Evolutionary conservation across 495 filamentous ascomycete genomes (phyloP).

Genomic region (Penicillium turbatum): DNA sequence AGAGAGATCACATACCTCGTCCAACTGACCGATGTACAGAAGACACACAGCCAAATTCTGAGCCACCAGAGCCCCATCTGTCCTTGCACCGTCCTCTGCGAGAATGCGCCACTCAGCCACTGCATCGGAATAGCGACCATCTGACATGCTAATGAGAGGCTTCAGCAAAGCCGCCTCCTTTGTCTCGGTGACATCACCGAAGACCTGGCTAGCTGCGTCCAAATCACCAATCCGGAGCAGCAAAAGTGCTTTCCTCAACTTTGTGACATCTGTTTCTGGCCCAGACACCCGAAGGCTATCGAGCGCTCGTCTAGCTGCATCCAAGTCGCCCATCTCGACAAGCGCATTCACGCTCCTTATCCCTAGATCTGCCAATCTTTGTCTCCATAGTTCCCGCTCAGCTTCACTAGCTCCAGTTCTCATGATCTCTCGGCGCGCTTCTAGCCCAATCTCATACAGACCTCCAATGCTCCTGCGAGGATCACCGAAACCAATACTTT

Average conservation of each 20-base stretch:
- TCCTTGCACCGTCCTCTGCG: conserved; percentile 29
- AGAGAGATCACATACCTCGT: conserved; percentile 55
- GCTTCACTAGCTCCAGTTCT: conserved; percentile 22
- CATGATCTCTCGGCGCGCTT: conserved; percentile 58
- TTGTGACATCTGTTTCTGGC: conserved; percentile 32
- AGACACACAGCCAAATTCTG: conserved; percentile 81
- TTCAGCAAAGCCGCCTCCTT: conserved; percentile 41
- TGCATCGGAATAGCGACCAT: conserved; percentile 65
- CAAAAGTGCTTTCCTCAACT: conserved; percentile 57
- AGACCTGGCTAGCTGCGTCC: conserved; percentile 54
- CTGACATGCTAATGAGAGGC: conserved; percentile 72
- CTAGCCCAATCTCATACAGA: conserved; percentile 80
- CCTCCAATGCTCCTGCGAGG: conserved; percentile 77
- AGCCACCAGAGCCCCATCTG: conserved; percentile 49
- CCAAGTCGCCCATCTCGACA: conserved; percentile 86
- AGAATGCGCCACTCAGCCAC: conserved; percentile 59
- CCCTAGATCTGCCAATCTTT: conserved; percentile 67
- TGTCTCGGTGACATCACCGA: conserved; percentile 18
- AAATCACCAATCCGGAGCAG: conserved; percentile 74
- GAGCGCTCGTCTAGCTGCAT: conserved; percentile 68
- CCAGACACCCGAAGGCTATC: conserved; percentile 35
- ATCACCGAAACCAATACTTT: conserved; percentile 80
- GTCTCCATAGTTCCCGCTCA: conserved; percentile 59
- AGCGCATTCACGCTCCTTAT: conserved; percentile 73
- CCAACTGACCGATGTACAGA: conserved; percentile 71